These are phyloP conservation scores for Penicillium cataractarum DNA, from an alignment of 495 filamentous ascomycete species.

Conservation along the genomic window DNA sequence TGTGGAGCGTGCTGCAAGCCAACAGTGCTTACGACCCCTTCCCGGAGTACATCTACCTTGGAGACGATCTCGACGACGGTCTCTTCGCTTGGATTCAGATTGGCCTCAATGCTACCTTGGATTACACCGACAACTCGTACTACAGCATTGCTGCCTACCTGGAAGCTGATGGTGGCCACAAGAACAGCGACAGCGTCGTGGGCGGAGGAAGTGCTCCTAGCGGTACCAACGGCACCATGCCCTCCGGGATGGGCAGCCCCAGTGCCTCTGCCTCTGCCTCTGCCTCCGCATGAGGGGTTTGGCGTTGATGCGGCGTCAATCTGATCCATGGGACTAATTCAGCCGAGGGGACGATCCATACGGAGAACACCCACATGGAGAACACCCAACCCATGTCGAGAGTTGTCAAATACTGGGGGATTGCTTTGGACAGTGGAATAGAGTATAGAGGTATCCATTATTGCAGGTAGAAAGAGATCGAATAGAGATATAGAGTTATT, in stretches of 20 bases:
- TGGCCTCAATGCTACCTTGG: slow-evolving; percentile 56
- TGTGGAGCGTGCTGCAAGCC: slow-evolving; percentile 40
- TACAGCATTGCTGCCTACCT: slow-evolving; percentile 44
- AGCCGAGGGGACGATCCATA: background rate
- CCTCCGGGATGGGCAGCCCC: slow-evolving; percentile 6
- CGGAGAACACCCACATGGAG: too few species aligned
- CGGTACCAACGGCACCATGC: slow-evolving; percentile 25
- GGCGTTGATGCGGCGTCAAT: background rate
- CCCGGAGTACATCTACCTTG: slow-evolving; percentile 51
- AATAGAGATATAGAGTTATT: background rate
- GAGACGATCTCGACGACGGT: slow-evolving; percentile 49
- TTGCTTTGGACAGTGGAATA: background rate
- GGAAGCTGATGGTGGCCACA: slow-evolving; percentile 37
- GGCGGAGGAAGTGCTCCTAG: slow-evolving; percentile 26
- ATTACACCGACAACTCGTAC: slow-evolving; percentile 45
- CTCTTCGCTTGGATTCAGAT: slow-evolving; percentile 61
- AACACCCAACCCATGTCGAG: too few species aligned
- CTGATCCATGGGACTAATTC: background rate
- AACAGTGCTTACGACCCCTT: slow-evolving; percentile 39
- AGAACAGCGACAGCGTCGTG: slow-evolving; percentile 30
- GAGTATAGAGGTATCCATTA: background rate
- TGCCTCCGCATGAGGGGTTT: background rate
- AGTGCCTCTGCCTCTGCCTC: too few species aligned
- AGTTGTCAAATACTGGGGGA: background rate
- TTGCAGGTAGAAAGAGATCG: background rate